Base-by-base conservation (phyloP, 2,329 filamentous ascomycete species). In the Cercospora sp. region DNA sequence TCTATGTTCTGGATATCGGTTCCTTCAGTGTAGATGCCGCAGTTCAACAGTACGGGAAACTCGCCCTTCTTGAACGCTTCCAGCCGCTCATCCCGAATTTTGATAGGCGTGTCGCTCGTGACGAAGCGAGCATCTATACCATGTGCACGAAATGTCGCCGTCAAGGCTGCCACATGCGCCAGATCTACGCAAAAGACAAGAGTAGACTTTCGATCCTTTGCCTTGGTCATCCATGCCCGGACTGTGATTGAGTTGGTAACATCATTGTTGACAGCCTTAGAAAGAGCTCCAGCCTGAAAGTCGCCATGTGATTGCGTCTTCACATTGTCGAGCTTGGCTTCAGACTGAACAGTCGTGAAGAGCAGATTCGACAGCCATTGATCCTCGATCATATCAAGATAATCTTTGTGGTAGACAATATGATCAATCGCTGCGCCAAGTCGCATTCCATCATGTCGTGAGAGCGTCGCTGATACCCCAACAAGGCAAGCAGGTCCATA, bases 1-100 rank as follows among this genome's bases (percentile, higher is more conserved):
- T 99, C 95, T 72, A 99, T 92, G 77, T 96, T 97, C 5, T 96
- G 95, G 33, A 99, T 97, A 76, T 99, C 95, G 0, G 95, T 99
- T 2, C 95, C 95, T 81, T 99, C 95, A 0, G 94, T 98, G 76
- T 97, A 98, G 48, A 99, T 91, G 8, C 94, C 94, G 76, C 95
- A 98, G 77, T 99, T 99, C 62, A 99, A 82, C 13, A 99, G 85
- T 0, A 99, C 92, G 0, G 93, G 92, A 70, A 92, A 98, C 53
- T 93, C 87, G 7, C 89, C 87, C 1, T 83, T 85, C 71, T 87
- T 91, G 80, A 99, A 99, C 2, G 87, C 87, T 33, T 92, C 89
- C 1, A 99, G 84, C 1, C 87, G 87, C 61, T 90, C 84, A 61
- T 87, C 86, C 55, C 95, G 87, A 62, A 90, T 84, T n/a, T 86